Evolutionary conservation across 208 protist species (phyloP).

Genomic region (Kentomonas sorsogonicus): DNA sequence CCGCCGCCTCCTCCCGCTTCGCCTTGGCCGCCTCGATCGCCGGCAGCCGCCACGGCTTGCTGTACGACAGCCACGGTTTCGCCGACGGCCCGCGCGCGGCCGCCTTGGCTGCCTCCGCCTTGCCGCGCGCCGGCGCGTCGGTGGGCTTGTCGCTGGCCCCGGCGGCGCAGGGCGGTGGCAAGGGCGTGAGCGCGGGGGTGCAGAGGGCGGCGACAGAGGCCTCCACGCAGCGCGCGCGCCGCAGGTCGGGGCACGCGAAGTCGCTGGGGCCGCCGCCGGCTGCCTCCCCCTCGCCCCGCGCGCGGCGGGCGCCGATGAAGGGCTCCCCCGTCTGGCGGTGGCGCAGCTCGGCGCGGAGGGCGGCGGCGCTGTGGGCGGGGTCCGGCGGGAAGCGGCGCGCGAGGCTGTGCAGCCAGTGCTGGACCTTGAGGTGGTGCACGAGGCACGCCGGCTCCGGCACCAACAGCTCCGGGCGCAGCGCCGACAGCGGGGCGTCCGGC

Average conservation of each 20-base stretch:
- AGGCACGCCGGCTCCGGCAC: conserved; percentile 28
- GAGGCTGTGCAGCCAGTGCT: conserved; percentile 71
- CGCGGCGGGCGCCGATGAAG: conserved; percentile 11
- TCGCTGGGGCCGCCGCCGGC: conserved; percentile 7
- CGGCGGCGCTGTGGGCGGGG: conserved; percentile 29
- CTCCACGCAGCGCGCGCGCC: conserved; percentile 2
- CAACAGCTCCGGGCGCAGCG: conserved; percentile 41
- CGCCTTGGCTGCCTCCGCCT: neutral
- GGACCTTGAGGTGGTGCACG: conserved; percentile 57
- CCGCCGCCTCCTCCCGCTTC: conserved; percentile 21
- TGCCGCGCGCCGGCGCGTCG: neutral
- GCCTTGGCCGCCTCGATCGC: conserved; percentile 28
- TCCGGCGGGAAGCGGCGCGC: conserved; percentile 37
- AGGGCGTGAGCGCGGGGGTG: neutral
- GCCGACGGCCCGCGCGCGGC: neutral
- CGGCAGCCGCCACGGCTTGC: conserved; percentile 52
- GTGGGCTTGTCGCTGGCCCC: neutral
- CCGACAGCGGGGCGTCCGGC: conserved; percentile 32
- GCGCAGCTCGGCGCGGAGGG: conserved; percentile 36
- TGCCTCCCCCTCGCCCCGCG: conserved; percentile 4
- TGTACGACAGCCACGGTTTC: conserved; percentile 65
- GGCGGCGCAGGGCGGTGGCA: neutral
- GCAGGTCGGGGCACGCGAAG: conserved; percentile 18
- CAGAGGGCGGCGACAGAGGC: neutral
- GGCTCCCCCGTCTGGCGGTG: conserved; percentile 48